These are phyloP conservation scores for Gynandropsis gynandra DNA, from an alignment of 345 rosid genomes.

Conservation along the genomic window DNA sequence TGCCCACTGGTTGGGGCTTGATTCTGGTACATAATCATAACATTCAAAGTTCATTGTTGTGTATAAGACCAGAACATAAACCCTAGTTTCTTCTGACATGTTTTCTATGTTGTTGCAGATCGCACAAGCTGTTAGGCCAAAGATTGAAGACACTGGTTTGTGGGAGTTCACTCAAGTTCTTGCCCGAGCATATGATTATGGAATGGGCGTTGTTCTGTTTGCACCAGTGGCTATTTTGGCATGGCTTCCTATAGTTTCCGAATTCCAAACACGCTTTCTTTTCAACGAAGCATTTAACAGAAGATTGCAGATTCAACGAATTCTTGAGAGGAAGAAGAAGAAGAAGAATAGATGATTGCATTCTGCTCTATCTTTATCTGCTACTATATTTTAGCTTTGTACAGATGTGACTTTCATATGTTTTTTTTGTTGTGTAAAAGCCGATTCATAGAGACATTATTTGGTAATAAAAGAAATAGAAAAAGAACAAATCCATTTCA, in stretches of 20 bases:
- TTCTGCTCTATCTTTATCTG: background rate
- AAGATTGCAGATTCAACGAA: constrained; percentile 79
- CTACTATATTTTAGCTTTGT: constrained; percentile 12
- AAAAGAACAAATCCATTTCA: no score
- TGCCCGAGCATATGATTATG: constrained; percentile 79
- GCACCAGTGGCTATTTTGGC: constrained; percentile 81
- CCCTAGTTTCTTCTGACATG: background rate
- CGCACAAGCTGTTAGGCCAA: constrained; percentile 85
- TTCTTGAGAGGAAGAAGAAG: constrained; percentile 85
- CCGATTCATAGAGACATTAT: background rate
- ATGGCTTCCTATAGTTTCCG: constrained; percentile 84
- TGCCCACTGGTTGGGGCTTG: constrained; percentile 97
- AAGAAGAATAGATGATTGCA: constrained; percentile 39
- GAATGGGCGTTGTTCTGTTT: constrained; percentile 82
- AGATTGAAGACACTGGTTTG: constrained; percentile 54
- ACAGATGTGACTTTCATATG: constrained; percentile 21
- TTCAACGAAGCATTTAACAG: constrained; percentile 83
- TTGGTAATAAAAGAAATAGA: no score
- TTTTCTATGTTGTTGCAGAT: constrained; percentile 35
- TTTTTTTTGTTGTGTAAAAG: constrained; percentile 11
- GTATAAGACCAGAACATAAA: background rate
- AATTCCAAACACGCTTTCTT: constrained; percentile 85
- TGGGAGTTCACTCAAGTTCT: constrained; percentile 79
- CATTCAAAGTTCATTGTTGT: background rate
- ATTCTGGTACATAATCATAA: constrained; percentile 46